Percentiles rank a stretch among this genome's conserved stretches.
phyloP scores from a whole-genome alignment of 768 basidiomycete genomes.

The Kwoniella newhampshirensis region DNA sequence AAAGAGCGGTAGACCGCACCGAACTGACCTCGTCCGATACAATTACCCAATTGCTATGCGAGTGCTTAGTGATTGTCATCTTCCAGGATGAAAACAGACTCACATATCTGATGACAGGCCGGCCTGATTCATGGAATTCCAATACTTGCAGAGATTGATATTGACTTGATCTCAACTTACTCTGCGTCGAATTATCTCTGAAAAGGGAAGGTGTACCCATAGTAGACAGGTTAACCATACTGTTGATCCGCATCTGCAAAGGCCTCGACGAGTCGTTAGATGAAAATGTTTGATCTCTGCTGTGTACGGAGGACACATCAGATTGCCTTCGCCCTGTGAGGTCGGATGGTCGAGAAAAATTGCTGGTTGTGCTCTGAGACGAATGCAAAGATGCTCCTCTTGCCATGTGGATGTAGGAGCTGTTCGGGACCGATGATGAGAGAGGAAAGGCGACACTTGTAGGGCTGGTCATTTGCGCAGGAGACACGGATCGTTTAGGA shows the following conservation, averaged over 20 bases:
- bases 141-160: slow-evolving; percentile 28
- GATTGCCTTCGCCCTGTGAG: slow-evolving; percentile 33
- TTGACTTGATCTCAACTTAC: slow-evolving; percentile 8
- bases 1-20: slow-evolving; percentile 93
- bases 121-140: slow-evolving; percentile 29
- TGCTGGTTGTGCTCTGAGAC: background rate
- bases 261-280: slow-evolving; percentile 15
- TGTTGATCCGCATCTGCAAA: slow-evolving; percentile 16
- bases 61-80: background rate
- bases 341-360: background rate
- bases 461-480: slow-evolving; percentile 16
- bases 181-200: slow-evolving; percentile 10
- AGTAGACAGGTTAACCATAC: slow-evolving; percentile 26
- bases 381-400: slow-evolving; percentile 8
- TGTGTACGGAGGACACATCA: slow-evolving; percentile 19
- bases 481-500: slow-evolving; percentile 36
- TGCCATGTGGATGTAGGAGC: slow-evolving; percentile 6
- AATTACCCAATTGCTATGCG: slow-evolving; percentile 89
- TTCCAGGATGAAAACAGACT: background rate
- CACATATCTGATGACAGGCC: slow-evolving; percentile 28
- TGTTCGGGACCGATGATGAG: slow-evolving; percentile 3
- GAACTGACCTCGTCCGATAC: slow-evolving; percentile 95
- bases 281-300: slow-evolving; percentile 8
- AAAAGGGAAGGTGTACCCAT: slow-evolving; percentile 11
- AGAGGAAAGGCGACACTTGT: slow-evolving; percentile 15